phyloP scores from a whole-genome alignment of 2,329 filamentous ascomycete genomes.

The Magnaporthiopsis incrustans region DNA sequence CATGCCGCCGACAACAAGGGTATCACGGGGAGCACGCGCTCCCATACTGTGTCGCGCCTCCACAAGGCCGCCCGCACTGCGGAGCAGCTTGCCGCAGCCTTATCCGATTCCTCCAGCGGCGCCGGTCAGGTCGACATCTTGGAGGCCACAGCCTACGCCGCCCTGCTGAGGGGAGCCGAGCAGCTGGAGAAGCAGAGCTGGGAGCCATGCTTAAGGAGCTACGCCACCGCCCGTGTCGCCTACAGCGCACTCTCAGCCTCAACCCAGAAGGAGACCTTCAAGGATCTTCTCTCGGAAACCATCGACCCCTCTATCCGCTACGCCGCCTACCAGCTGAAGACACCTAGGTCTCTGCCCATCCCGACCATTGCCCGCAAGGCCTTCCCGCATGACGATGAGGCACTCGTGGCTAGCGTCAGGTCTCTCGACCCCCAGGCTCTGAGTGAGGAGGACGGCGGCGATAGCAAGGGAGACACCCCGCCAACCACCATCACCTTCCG shows the following conservation, averaged over 20 bases:
- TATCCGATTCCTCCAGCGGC: conserved; percentile 56
- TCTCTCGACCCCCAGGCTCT: conserved; percentile 61
- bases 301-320: conserved; percentile 92
- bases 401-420: conserved; percentile 60
- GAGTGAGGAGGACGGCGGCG: conserved; percentile 43
- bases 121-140: conserved; percentile 65
- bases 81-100: conserved; percentile 54
- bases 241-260: conserved; percentile 65
- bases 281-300: conserved; percentile 75
- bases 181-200: conserved; percentile 85
- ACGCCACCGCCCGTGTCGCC: conserved; percentile 69
- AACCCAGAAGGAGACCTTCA: conserved; percentile 63
- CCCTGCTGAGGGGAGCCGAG: conserved; percentile 66
- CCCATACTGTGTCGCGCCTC: conserved; percentile 82
- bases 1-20: conserved; percentile 74
- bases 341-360: conserved; percentile 78
- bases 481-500: conserved; percentile 81
- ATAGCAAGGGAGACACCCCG: conserved; percentile 44
- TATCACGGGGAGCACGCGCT: conserved; percentile 70
- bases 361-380: conserved; percentile 69
- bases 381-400: conserved; percentile 59
- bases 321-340: conserved; percentile 84
- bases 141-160: conserved; percentile 78
- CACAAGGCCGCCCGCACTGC: conserved; percentile 70
- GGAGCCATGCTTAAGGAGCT: conserved; percentile 68